phyloP scores from a whole-genome alignment of 1,284 basidiomycete species.

The Puccinia horiana region DNA sequence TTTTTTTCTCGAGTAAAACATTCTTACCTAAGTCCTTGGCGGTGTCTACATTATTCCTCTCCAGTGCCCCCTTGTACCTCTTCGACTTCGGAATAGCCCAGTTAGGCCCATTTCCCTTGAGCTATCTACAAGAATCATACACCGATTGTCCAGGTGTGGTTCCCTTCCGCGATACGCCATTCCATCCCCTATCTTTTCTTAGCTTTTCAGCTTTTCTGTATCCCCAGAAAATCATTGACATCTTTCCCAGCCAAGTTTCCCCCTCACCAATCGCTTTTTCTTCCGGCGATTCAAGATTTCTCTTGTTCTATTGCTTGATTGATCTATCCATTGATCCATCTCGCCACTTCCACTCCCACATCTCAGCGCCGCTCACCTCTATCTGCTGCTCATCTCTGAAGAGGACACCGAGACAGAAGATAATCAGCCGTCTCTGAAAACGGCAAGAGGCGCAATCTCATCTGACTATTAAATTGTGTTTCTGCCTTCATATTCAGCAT shows the following conservation, averaged over 20 bases:
- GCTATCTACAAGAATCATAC: conserved; percentile 38
- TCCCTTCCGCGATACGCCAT: conserved; percentile 14
- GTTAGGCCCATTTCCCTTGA: conserved; percentile 9
- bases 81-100: conserved; percentile 12
- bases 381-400: conserved; percentile 4
- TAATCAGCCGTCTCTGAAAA: not conserved
- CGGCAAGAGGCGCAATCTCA: conserved; percentile 15
- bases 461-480: conserved; percentile 34
- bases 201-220: conserved; percentile 20
- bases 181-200: conserved; percentile 41
- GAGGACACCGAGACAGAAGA: conserved; percentile 6
- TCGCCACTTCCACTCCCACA: conserved; percentile 7
- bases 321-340: conserved; percentile 28
- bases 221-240: conserved; percentile 19
- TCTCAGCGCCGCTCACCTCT: not conserved
- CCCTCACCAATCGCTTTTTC: conserved; percentile 7
- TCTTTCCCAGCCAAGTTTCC: conserved; percentile 9
- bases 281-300: conserved; percentile 42
- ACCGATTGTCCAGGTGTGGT: conserved; percentile 17
- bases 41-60: conserved; percentile 23
- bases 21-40: conserved; percentile 9
- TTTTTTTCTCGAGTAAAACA: not conserved
- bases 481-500: conserved; percentile 39
- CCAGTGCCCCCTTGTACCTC: not conserved
- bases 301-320: conserved; percentile 33